Evolutionary conservation across 139 green algal species (phyloP).

Genomic region (Nannochloris sp.): DNA sequence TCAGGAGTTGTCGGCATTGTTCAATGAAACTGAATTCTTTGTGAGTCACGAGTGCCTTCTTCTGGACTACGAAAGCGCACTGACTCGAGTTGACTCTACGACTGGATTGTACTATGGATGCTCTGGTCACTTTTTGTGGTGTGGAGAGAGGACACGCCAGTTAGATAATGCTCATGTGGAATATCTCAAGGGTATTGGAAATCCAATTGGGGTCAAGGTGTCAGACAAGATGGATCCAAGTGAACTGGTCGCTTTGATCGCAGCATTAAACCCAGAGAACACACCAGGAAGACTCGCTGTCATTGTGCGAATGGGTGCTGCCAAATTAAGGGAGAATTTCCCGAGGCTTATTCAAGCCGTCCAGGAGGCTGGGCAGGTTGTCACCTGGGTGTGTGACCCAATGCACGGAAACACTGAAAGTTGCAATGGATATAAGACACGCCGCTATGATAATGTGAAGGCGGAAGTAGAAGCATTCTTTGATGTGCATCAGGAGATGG

Average conservation of each 20-base stretch:
- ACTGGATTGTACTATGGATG: conserved; percentile 84
- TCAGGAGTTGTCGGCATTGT: conserved; percentile 52
- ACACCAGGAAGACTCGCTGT: conserved; percentile 82
- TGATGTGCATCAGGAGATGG: conserved; percentile 83
- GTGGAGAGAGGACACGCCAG: conserved; percentile 94
- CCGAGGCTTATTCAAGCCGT: conserved; percentile 68
- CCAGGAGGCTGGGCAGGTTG: conserved; percentile 53
- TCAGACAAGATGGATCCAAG: conserved; percentile 89
- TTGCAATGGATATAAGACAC: conserved; percentile 88
- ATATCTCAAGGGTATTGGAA: conserved; percentile 89
- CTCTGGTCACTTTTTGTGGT: conserved; percentile 96
- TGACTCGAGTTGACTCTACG: conserved; percentile 86
- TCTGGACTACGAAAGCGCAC: conserved; percentile 88
- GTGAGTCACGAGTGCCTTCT: conserved; percentile 88
- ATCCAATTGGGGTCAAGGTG: conserved; percentile 91
- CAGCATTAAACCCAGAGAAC: conserved; percentile 91
- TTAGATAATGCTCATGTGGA: conserved; percentile 96
- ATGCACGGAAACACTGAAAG: conserved; percentile 99
- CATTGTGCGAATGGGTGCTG: conserved; percentile 94
- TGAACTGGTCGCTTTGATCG: conserved; percentile 84
- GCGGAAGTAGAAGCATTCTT: conserved; percentile 76
- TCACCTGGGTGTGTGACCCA: conserved; percentile 95
- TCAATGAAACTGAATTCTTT: conserved; percentile 97
- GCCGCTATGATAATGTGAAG: conserved; percentile 80
- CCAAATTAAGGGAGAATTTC: conserved; percentile 73